A percentile compares a stretch with the other conserved stretches of the same genome.
phyloP scores from a whole-genome alignment of 2,329 filamentous ascomycete genomes.

The Aspergillus clavatus region DNA sequence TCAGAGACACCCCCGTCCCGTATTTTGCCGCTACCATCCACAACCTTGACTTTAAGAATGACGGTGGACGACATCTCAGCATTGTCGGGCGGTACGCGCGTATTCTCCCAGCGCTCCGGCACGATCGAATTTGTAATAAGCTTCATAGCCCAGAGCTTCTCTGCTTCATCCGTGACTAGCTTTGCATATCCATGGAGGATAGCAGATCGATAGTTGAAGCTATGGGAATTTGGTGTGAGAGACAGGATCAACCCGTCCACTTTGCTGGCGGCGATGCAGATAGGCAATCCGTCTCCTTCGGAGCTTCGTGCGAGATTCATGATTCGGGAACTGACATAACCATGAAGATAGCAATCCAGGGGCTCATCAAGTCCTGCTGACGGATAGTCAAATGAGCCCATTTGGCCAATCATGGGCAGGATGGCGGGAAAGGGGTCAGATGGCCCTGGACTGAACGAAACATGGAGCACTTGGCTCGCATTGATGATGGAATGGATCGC shows the following conservation, averaged over 20 bases:
- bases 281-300: conserved; percentile 55
- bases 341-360: conserved; percentile 75
- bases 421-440: conserved; percentile 67
- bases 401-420: conserved; percentile 80
- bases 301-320: conserved; percentile 58
- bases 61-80: conserved; percentile 72
- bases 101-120: conserved; percentile 62
- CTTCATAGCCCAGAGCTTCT: conserved; percentile 74
- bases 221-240: conserved; percentile 74
- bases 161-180: conserved; percentile 60
- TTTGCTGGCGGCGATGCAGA: conserved; percentile 68
- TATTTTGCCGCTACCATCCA: conserved; percentile 70
- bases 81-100: conserved; percentile 64
- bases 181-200: conserved; percentile 70
- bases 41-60: conserved; percentile 64
- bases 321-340: conserved; percentile 74
- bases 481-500: conserved; percentile 75
- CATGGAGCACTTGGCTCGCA: conserved; percentile 66
- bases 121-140: conserved; percentile 72
- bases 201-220: conserved; percentile 81
- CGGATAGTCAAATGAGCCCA: conserved; percentile 65
- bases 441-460: conserved; percentile 65
- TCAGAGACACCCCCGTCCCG: conserved; percentile 61
- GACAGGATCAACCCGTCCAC: conserved; percentile 76
- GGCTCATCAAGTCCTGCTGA: conserved; percentile 59